Evolutionary conservation across 306 rosid genomes (phyloP), one percentile per base, ranked within the genome.

Genomic region (Pterocarpus santalinus): DNA sequence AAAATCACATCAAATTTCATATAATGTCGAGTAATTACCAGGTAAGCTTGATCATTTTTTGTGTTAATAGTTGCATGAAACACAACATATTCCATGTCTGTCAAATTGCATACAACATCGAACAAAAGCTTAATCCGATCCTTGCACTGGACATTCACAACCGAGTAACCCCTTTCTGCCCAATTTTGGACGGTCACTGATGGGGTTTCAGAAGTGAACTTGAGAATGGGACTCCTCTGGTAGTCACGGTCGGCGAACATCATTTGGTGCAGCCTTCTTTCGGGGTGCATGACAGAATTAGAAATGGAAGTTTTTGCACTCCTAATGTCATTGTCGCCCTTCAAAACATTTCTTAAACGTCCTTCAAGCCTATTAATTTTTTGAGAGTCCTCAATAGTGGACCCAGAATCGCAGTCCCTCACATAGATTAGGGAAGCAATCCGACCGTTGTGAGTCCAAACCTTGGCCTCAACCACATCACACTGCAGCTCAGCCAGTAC

Each of bases 361-460:
- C 91, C 93, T 72, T 89, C 94, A 10, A 95, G 90, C 22, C 43
- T 73, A 62, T 81, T 80, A 36, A 95, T 83, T 76, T 70, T 91
- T 80, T 83, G 82, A 2, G 90, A 77, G 82, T 93, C 97, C 51
- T 95, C 90, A 41, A 91, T 89, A 5, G 85, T 77, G 32, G 86
- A 82, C 8, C 93, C 96, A 0, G 94, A 89, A 62, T 78, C 75
- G 44, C 85, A 76, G 80, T 95, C 98, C 72, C 79, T 95, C 0
- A 93, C 89, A 60, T 86, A 89, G 10, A 93, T 91, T 49, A 93
- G 73, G 1, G 98, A 90, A 0, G 98, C 97, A 9, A 85, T 86
- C 9, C 98, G 84, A 69, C 98, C 98, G 78, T 95, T 95, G 88
- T 93, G 96, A 16, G 97, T 93, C 99, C 99, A 95, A 76, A 92